A percentile compares a stretch with the other conserved stretches of the same genome.
These are phyloP conservation scores for Clavispora phyllophila DNA, from an alignment of 805 yeast genomes.

Conservation along the genomic window DNA sequence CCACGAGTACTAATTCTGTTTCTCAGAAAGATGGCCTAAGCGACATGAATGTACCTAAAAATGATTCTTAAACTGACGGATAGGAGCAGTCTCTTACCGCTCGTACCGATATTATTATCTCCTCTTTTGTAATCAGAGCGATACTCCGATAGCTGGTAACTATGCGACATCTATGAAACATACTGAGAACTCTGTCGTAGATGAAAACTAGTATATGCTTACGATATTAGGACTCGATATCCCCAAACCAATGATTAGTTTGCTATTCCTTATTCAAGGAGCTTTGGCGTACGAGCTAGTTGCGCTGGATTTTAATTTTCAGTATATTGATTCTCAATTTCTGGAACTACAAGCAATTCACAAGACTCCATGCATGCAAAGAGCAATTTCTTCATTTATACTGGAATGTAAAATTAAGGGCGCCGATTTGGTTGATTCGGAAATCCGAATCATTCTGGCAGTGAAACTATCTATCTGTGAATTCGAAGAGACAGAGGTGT, in stretches of 20 bases:
- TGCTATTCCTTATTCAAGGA: background rate
- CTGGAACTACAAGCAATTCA: background rate
- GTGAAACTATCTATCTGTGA: slow-evolving; percentile 51
- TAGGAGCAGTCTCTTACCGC: too few species aligned
- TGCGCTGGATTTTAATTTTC: background rate
- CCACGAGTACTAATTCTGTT: too few species aligned
- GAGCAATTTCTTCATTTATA: slow-evolving; percentile 2
- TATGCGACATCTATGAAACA: background rate
- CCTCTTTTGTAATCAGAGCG: too few species aligned
- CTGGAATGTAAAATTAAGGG: slow-evolving; percentile 35
- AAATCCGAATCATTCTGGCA: slow-evolving; percentile 35
- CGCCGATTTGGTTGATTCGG: slow-evolving; percentile 30
- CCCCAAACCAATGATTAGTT: background rate
- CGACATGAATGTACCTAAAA: too few species aligned
- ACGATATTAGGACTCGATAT: too few species aligned
- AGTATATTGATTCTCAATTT: background rate
- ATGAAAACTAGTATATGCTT: too few species aligned
- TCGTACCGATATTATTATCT: too few species aligned
- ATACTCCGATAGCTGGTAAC: too few species aligned
- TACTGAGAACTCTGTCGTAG: background rate
- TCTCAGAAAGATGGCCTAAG: too few species aligned
- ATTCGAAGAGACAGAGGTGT: slow-evolving; percentile 42
- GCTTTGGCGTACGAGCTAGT: background rate
- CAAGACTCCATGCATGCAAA: background rate
- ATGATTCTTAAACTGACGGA: too few species aligned